Evolutionary conservation across 345 rosid genomes (phyloP), one percentile per base, ranked within the genome.

Genomic region (Bruguiera gymnorhiza): DNA sequence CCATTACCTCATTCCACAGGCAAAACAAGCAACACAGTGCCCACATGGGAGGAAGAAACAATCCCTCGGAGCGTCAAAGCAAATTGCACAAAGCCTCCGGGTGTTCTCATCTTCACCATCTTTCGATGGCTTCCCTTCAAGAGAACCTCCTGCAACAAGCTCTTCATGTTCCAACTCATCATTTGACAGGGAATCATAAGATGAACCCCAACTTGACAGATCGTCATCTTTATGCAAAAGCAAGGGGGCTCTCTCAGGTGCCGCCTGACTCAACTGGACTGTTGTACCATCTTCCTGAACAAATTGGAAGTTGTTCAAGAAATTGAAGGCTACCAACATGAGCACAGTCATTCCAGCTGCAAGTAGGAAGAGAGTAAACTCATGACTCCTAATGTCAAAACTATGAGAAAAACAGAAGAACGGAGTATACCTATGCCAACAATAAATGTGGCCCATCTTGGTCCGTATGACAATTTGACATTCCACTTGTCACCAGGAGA

Each of bases 11-110:
- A 89, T 83, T 77, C 98, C 98, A 59, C 99, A 96, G 10, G 74
- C 91, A 76, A 84, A 92, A 78, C 97, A 96, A 73, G 99, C 85
- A 29, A 92, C 86, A 68, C 96, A 96, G 73, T 92, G 98, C 37
- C 99, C 99, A 73, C 99, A 96, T n/a, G 97, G 97, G 85, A 96
- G 98, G 83, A 96, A 96, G 81, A 92, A 96, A 81, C 99, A 92
- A 77, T 89, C 98, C 78, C 99, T 90, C 8, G 96, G 96, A 64
- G 96, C 99, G 78, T 96, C 99, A 73, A 82, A 96, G 85, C 99
- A 96, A 60, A 96, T 92, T 8, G 95, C 97, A 82, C 99, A 96
- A 32, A 92, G 96, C n/a, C 90, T 89, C 54, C 83, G 83, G 26
- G 95, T 96, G 71, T 86, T 90, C 66, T 78, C 73, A 54, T 83